Conservation (phyloP, 345 rosid species). For the Eucalyptus regnans region DNA sequence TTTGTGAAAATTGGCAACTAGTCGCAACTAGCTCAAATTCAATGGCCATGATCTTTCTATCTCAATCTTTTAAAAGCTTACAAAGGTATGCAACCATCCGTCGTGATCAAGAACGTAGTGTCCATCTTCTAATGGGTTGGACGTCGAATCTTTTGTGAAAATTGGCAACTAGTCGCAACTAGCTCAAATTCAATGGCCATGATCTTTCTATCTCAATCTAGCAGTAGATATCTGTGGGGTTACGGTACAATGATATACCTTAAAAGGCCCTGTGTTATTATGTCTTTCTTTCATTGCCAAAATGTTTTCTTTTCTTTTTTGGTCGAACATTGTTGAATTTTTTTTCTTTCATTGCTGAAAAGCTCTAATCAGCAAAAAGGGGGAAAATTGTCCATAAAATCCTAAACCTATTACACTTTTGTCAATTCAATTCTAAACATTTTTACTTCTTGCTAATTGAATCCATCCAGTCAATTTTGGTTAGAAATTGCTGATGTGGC, state of each 20-base stretch:
- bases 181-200: background rate
- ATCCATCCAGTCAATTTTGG: accelerated
- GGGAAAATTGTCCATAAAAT: no score
- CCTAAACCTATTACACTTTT: no score
- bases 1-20: background rate
- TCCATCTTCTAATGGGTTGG: background rate
- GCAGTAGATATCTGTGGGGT: background rate
- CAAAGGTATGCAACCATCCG: background rate
- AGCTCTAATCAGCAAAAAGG: background rate
- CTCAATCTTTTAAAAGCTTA: background rate
- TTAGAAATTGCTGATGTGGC: no score
- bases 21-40: background rate
- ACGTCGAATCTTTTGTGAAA: background rate
- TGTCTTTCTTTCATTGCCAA: background rate
- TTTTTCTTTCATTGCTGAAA: no score
- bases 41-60: background rate
- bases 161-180: background rate
- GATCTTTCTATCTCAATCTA: background rate
- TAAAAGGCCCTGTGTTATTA: background rate
- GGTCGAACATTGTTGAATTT: background rate
- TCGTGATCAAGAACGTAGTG: background rate
- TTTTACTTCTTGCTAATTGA: no score
- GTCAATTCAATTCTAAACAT: no score
- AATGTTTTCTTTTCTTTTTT: no score
- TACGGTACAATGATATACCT: accelerated